Conservation (phyloP, 495 filamentous ascomycete species). For the Pyrenula massariospora region DNA sequence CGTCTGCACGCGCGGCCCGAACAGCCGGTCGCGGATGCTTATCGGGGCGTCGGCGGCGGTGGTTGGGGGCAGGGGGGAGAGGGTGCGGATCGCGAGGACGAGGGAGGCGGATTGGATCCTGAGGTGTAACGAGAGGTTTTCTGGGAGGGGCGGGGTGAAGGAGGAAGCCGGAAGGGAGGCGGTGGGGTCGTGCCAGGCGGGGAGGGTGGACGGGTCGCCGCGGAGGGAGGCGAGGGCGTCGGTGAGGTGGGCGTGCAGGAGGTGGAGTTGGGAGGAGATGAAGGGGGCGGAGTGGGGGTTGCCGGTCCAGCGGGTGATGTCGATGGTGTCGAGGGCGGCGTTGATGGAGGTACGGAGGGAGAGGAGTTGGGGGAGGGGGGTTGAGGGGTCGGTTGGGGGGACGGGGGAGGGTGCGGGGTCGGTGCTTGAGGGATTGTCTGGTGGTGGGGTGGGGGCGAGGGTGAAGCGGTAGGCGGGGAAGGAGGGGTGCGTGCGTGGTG, state of each 20-base stretch:
- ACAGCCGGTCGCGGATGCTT: conserved; percentile 44
- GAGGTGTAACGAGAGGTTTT: conserved; percentile 60
- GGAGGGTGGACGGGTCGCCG: conserved; percentile 16
- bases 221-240: conserved; percentile 54
- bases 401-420: conserved; percentile 16
- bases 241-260: conserved; percentile 62
- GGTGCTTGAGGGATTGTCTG: neutral
- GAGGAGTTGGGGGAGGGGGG: conserved; percentile 52
- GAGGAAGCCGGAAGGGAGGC: neutral
- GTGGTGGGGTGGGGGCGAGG: neutral
- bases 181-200: neutral
- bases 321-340: conserved; percentile 64
- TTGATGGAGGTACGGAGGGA: conserved; percentile 63
- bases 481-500: conserved; percentile 26
- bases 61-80: conserved; percentile 51
- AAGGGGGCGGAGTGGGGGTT: conserved; percentile 48
- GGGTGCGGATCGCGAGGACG: conserved; percentile 65
- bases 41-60: conserved; percentile 49
- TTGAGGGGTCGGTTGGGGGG: conserved; percentile 37
- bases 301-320: conserved; percentile 59
- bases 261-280: conserved; percentile 66
- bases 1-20: conserved; percentile 32
- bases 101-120: conserved; percentile 67
- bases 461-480: conserved; percentile 6
- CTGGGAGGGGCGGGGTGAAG: conserved; percentile 48